Evolutionary conservation across 805 yeast genomes (phyloP), one percentile per base, ranked within the genome.

Genomic region (Blastobotrys peoriensis): DNA sequence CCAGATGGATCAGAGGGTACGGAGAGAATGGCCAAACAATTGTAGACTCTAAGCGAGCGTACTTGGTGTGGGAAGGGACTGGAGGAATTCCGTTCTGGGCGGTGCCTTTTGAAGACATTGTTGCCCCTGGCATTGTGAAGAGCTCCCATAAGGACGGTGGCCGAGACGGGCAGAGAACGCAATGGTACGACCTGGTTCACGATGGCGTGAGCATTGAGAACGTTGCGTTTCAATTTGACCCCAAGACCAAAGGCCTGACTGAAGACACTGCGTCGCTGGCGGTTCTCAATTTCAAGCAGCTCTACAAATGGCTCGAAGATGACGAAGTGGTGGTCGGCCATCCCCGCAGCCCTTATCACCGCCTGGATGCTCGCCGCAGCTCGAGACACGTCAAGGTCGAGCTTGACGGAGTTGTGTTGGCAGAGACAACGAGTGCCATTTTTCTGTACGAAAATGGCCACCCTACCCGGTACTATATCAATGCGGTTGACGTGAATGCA

Each of bases 1-100:
- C 45, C n/a, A 18, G 45, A 18, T 41, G 45, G 45, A 41, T 41
- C n/a, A 37, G 45, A 41, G 45, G 45, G 36, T 41, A 41, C 33
- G 17, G 15, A 16, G n/a, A 15, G 15, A 15, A 41, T 23, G 45
- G 42, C 19, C 10, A 15, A 13, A 37, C 17, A 22, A 30, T 41
- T 5, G 43, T 41, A 5, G 45, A 41, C 22, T 41, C 45, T 19
- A 41, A 41, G 33, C 4, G 17, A 39, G 45, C 36, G 6, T 41
- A 17, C 17, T 5, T 41, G 13, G 42, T 28, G 8, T 38, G 45
- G 43, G 45, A 41, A 16, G 45, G 45, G 5, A 33, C 33, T 19
- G 10, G 35, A 16, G 16, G 17, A 10, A 41, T 41, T 15, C 45
- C 45, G n/a, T 41, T 38, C 21, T 41, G 45, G 45, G 45, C 45